These are phyloP conservation scores for Moricandia moricandioides DNA, from an alignment of 345 rosid species.

Conservation along the genomic window DNA sequence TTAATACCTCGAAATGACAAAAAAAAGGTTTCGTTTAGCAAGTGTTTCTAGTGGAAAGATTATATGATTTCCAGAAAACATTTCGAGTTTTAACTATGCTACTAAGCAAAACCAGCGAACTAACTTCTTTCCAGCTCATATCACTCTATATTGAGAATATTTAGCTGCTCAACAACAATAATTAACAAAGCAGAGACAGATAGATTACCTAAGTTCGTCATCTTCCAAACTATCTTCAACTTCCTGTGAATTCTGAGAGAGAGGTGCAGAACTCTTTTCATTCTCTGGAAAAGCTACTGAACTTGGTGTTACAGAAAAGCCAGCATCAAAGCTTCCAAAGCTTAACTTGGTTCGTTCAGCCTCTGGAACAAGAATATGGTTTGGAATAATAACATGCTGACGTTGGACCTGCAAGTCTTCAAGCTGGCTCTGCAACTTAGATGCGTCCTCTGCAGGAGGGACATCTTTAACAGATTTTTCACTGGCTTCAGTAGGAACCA, in stretches of 20 bases:
- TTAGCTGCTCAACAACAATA: slow-evolving; percentile 1
- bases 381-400: slow-evolving; percentile 86
- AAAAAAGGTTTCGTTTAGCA: neutral
- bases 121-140: neutral
- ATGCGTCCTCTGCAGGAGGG: slow-evolving; percentile 57
- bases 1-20: neutral
- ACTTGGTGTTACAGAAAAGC: slow-evolving; percentile 55
- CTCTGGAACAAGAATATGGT: slow-evolving; percentile 90
- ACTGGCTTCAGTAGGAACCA: slow-evolving; percentile 45
- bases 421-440: slow-evolving; percentile 67
- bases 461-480: slow-evolving; percentile 41
- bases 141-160: slow-evolving; percentile 5
- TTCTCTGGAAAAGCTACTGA: slow-evolving; percentile 47
- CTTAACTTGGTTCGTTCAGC: slow-evolving; percentile 80
- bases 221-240: slow-evolving; percentile 57
- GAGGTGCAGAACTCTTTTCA: slow-evolving; percentile 63
- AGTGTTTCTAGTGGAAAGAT: neutral
- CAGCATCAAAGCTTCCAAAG: slow-evolving; percentile 93
- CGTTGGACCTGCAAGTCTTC: slow-evolving; percentile 70
- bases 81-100: too few relatives aligned
- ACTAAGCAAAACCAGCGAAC: neutral
- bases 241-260: slow-evolving; percentile 63
- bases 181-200: slow-evolving; percentile 15
- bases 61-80: neutral
- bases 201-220: slow-evolving; percentile 51